Evolutionary conservation across 495 filamentous ascomycete genomes (phyloP).

Genomic region (Margaritispora aquatica): DNA sequence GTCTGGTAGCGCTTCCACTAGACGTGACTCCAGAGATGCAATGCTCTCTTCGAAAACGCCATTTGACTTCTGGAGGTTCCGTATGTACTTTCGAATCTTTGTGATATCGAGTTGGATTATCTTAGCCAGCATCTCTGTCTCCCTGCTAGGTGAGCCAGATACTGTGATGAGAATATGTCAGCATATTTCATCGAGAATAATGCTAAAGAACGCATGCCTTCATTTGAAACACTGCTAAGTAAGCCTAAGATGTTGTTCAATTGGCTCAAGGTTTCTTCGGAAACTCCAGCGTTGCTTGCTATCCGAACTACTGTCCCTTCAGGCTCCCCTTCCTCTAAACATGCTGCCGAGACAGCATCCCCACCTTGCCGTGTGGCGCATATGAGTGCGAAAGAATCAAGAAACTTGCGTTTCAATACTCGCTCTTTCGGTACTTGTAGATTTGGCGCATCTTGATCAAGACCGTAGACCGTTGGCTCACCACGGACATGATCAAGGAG

Average conservation of each 20-base stretch:
- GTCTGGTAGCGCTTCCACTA: neutral
- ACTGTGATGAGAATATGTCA: neutral
- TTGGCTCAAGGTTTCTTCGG: slow-evolving; percentile 3
- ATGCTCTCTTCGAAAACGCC: slow-evolving; percentile 1
- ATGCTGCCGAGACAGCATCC: slow-evolving; percentile 15
- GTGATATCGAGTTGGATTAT: slow-evolving; percentile 18
- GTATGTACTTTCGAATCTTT: slow-evolving; percentile 20
- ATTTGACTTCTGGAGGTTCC: slow-evolving; percentile 1
- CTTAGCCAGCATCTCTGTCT: slow-evolving; percentile 9
- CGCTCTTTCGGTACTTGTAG: neutral
- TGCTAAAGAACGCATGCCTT: slow-evolving; percentile 1
- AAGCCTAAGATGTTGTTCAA: neutral
- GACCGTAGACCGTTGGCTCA: slow-evolving; percentile 15
- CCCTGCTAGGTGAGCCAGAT: neutral
- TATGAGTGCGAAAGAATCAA: slow-evolving; percentile 20
- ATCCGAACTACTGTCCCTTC: slow-evolving; percentile 18
- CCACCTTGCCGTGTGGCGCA: slow-evolving; percentile 15
- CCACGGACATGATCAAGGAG: slow-evolving; percentile 18
- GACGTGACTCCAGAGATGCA: neutral
- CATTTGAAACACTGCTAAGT: slow-evolving; percentile 5
- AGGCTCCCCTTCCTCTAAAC: slow-evolving; percentile 13
- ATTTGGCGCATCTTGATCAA: slow-evolving; percentile 9
- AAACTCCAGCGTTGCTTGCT: slow-evolving; percentile 18
- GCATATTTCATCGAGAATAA: neutral
- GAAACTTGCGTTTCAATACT: slow-evolving; percentile 21